Evolutionary conservation across 305 asterid species (phyloP).

Genomic region (Rubia tinctorum): DNA sequence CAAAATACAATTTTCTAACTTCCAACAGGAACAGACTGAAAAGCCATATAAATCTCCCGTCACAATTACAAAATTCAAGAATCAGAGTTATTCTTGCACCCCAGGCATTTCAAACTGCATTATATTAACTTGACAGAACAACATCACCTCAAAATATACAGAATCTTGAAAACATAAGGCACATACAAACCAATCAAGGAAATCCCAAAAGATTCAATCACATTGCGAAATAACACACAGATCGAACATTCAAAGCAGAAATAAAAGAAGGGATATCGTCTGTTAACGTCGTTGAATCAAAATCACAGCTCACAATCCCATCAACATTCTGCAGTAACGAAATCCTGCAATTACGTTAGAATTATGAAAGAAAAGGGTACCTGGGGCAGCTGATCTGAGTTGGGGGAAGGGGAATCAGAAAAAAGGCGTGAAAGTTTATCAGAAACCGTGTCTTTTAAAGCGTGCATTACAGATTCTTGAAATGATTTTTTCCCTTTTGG

Average conservation of each 20-base stretch:
- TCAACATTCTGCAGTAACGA: slow-evolving; percentile 2
- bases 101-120: background rate
- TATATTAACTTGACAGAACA: background rate
- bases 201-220: background rate
- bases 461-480: slow-evolving; percentile 43
- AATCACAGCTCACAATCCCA: slow-evolving; percentile 20
- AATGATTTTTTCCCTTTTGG: background rate
- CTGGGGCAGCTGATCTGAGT: slow-evolving; percentile 59
- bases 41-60: background rate
- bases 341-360: background rate
- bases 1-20: background rate
- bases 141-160: background rate
- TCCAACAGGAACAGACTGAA: background rate
- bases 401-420: slow-evolving; percentile 67
- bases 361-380: slow-evolving; percentile 33
- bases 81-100: background rate
- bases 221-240: slow-evolving; percentile 15
- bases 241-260: slow-evolving; percentile 6
- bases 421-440: slow-evolving; percentile 65
- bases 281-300: background rate
- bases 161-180: background rate
- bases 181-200: background rate
- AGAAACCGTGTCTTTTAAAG: slow-evolving; percentile 64
- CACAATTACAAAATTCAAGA: background rate
- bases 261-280: background rate